These are phyloP conservation scores for Suillus bovinus DNA, from an alignment of 768 basidiomycete species.

Conservation along the genomic window DNA sequence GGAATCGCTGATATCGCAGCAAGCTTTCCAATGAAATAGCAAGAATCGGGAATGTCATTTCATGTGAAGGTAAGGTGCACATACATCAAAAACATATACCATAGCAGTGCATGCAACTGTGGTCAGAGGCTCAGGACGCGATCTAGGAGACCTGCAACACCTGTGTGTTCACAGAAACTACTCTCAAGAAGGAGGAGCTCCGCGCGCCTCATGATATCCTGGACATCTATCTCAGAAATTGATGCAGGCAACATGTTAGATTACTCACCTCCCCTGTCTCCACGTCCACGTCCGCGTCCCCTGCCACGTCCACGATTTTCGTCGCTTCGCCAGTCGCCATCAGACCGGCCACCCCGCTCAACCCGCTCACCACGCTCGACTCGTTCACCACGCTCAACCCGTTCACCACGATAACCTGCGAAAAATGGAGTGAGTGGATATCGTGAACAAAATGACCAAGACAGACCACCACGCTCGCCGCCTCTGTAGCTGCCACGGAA, in stretches of 20 bases:
- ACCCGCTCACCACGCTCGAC: constrained; percentile 8
- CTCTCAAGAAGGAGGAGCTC: constrained; percentile 17
- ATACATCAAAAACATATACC: constrained; percentile 11
- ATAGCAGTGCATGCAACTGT: constrained; percentile 2
- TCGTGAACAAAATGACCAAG: not conserved
- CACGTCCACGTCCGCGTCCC: constrained; percentile 46
- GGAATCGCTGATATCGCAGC: not conserved
- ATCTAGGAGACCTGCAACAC: constrained; percentile 15
- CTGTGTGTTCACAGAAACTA: not conserved
- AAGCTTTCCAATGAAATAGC: not conserved
- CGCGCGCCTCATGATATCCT: constrained; percentile 26
- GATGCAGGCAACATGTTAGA: not conserved
- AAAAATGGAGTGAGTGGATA: constrained; percentile 4
- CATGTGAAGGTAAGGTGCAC: constrained; percentile 13
- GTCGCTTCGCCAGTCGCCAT: constrained; percentile 52
- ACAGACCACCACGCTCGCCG: constrained; percentile 29
- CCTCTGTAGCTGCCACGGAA: constrained; percentile 41
- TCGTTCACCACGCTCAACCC: not conserved
- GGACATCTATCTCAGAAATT: constrained; percentile 4
- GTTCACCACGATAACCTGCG: constrained; percentile 19
- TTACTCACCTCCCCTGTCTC: constrained; percentile 25
- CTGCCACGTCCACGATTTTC: constrained; percentile 43
- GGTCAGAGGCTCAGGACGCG: not conserved
- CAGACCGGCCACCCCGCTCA: constrained; percentile 18
- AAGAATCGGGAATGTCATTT: not conserved